Evolutionary conservation across 495 filamentous ascomycete species (phyloP), one percentile per base, ranked within the genome.

Genomic region (Tuber umbilicatum): DNA sequence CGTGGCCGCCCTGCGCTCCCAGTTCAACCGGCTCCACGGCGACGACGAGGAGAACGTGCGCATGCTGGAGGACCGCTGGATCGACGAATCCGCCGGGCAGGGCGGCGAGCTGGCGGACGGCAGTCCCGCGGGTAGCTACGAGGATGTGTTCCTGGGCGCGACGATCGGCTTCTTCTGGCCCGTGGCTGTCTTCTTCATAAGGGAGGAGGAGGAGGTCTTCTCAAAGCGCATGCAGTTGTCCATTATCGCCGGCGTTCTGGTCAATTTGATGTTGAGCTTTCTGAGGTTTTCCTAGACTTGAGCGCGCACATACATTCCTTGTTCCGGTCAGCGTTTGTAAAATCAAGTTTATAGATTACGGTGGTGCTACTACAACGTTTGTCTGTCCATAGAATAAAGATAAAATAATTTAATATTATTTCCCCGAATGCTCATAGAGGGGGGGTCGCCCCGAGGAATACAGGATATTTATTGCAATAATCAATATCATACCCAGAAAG

Each of bases 151-250:
- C 78, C 91, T 89, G 85, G 95, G 94, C 1, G 93, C 91, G 80
- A 84, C 95, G 39, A 92, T 94, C 81, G 95, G 95, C 35, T 97
- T 97, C 84, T 90, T 99, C 82, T 99, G 94, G 90, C 94, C 95
- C 40, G 82, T 98, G 67, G 93, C 91, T 0, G 93, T 92, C 80
- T 86, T 93, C 40, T 83, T 94, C 82, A 86, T 94, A 69, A 86
- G 93, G 73, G 94, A 97, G 84, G 92, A 96, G 84, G 92, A 96
- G 75, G 93, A 93, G 17, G 90, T 97, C 74, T 97, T 93, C 89
- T 91, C 89, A 55, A 88, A 89, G 84, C 84, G 93, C 80, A 91
- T 92, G 86, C 88, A 92, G 80, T 88, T 96, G 78, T 93, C 94
- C 76, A 92, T 97, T 23, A 88, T 90, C 79, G 88, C 92, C 42